A percentile compares a stretch with the other conserved stretches of the same genome.
Evolutionary conservation across 148 eudicot genomes (phyloP).

Genomic region (Linanthus parryae): DNA sequence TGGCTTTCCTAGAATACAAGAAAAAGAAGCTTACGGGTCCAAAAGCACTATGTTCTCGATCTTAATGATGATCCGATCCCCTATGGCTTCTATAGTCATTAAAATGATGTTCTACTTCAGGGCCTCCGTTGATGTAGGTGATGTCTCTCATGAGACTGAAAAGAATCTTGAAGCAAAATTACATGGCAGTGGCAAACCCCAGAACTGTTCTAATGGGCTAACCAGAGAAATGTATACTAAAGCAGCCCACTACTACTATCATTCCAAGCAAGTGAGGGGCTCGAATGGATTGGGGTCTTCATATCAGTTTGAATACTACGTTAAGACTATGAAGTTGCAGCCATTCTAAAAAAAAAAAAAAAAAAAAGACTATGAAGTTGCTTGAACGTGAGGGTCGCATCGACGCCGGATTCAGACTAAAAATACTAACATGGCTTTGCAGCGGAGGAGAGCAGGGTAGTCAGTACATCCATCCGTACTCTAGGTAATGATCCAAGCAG

Average conservation of each 20-base stretch:
- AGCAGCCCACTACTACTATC: slow-evolving; percentile 72
- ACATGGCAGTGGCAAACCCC: slow-evolving; percentile 58
- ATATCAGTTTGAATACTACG: slow-evolving; percentile 74
- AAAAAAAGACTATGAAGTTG: no score
- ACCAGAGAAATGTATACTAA: slow-evolving; percentile 27
- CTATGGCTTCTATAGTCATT: slow-evolving; percentile 73
- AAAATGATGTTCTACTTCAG: slow-evolving; percentile 38
- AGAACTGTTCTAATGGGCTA: slow-evolving; percentile 50
- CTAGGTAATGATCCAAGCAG: slow-evolving; percentile 67
- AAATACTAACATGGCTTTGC: slow-evolving; percentile 87
- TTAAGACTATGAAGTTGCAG: slow-evolving; percentile 65
- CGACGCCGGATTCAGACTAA: slow-evolving; percentile 66
- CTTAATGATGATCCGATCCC: slow-evolving; percentile 74
- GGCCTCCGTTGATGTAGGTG: slow-evolving; percentile 37
- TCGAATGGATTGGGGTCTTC: slow-evolving; percentile 35
- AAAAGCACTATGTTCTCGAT: slow-evolving; percentile 85
- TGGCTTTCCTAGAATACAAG: no score
- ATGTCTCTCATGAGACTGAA: no score
- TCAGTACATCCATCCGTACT: slow-evolving; percentile 63
- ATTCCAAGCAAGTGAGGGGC: slow-evolving; percentile 28
- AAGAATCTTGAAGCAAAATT: slow-evolving; percentile 39
- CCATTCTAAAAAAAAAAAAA: no score
- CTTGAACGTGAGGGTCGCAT: slow-evolving; percentile 65
- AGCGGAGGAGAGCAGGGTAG: slow-evolving; percentile 81
- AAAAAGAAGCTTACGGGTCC: no score